These are phyloP conservation scores for Wakefieldia striispora DNA, from an alignment of 768 basidiomycete species.

Conservation along the genomic window DNA sequence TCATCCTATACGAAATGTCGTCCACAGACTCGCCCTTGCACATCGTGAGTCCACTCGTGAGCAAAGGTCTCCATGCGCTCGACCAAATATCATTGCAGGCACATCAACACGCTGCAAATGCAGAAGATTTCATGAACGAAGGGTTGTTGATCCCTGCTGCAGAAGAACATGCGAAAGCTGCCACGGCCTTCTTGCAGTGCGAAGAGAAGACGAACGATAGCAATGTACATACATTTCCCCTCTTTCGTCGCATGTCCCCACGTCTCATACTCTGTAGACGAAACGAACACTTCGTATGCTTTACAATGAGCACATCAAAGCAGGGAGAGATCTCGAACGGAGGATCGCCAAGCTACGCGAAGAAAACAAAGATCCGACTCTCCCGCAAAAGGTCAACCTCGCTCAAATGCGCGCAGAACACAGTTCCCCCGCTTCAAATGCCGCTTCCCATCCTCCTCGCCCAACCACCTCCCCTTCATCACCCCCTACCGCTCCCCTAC, in stretches of 20 bases:
- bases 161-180: constrained; percentile 74
- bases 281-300: constrained; percentile 76
- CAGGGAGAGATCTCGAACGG: constrained; percentile 67
- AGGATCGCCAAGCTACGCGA: constrained; percentile 68
- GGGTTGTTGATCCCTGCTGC: constrained; percentile 71
- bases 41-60: constrained; percentile 35
- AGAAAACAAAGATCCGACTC: constrained; percentile 73
- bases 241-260: background rate
- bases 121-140: constrained; percentile 64
- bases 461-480: constrained; percentile 47
- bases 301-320: constrained; percentile 70
- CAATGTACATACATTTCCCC: constrained; percentile 53
- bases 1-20: no score
- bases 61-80: background rate
- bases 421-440: constrained; percentile 15
- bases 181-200: constrained; percentile 70
- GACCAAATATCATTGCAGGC: constrained; percentile 50
- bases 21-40: constrained; percentile 50
- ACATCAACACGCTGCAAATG: constrained; percentile 78
- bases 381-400: constrained; percentile 58
- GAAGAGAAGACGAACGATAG: constrained; percentile 71
- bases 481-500: constrained; percentile 36
- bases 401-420: constrained; percentile 23
- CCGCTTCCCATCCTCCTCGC: constrained; percentile 17
- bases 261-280: constrained; percentile 45